phyloP scores from a whole-genome alignment of 148 eudicot genomes.

The Selenicereus undatus region DNA sequence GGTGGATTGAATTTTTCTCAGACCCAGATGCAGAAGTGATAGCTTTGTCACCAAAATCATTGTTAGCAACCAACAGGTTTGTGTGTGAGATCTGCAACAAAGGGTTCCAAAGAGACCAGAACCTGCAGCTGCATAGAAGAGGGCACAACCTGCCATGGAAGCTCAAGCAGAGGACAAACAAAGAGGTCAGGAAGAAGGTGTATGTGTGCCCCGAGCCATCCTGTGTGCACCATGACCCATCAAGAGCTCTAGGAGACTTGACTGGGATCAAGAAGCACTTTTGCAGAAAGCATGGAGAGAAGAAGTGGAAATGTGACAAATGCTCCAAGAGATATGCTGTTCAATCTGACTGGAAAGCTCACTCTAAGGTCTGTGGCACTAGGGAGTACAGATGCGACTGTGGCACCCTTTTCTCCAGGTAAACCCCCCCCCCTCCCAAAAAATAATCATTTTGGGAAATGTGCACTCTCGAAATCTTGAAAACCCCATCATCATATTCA shows the following conservation, averaged over 20 bases:
- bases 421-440: neutral
- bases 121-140: constrained; percentile 87
- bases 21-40: constrained; percentile 95
- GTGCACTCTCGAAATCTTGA: neutral
- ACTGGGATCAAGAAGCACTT: constrained; percentile 94
- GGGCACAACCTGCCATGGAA: constrained; percentile 98
- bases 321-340: constrained; percentile 90
- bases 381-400: constrained; percentile 96
- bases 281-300: constrained; percentile 88
- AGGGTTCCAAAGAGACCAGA: constrained; percentile 93
- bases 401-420: constrained; percentile 97
- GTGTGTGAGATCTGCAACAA: constrained; percentile 87
- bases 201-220: constrained; percentile 79
- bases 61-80: constrained; percentile 79
- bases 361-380: constrained; percentile 89
- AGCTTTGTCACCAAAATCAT: constrained; percentile 75
- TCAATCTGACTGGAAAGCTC: constrained; percentile 99
- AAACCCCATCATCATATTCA: neutral
- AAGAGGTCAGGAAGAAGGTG: constrained; percentile 65
- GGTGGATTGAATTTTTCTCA: constrained; percentile 18
- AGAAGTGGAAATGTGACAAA: constrained; percentile 92
- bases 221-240: constrained; percentile 87
- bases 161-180: constrained; percentile 79
- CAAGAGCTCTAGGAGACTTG: constrained; percentile 86
- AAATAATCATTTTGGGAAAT: neutral